Evolutionary conservation across 352 stramenopile species (phyloP).

Genomic region (Phytopythium oedochilum): DNA sequence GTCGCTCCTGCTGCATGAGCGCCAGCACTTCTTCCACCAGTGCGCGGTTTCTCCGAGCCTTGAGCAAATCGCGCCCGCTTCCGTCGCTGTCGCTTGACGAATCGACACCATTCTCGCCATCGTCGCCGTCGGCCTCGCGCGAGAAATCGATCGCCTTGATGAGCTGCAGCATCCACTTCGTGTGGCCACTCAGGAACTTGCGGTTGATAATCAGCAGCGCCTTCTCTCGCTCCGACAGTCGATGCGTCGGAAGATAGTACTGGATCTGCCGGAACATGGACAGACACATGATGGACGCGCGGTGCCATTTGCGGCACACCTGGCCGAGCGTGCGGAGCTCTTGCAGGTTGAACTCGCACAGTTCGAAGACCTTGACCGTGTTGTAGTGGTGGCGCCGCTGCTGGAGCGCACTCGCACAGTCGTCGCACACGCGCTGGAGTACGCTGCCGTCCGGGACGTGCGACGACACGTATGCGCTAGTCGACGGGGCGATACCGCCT

Average conservation of each 20-base stretch:
- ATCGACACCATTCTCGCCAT: background rate
- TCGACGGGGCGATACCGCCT: constrained; percentile 7
- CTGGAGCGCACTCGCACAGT: constrained; percentile 73
- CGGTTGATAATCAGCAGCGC: constrained; percentile 76
- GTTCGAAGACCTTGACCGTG: constrained; percentile 80
- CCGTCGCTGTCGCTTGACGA: constrained; percentile 3
- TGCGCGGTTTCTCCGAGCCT: constrained; percentile 16
- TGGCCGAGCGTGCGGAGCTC: constrained; percentile 69
- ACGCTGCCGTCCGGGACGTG: constrained; percentile 65
- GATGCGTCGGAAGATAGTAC: constrained; percentile 80
- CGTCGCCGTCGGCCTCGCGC: constrained; percentile 42
- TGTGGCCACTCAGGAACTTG: constrained; percentile 68
- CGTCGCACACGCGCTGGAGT: constrained; percentile 78
- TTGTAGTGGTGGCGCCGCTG: constrained; percentile 85
- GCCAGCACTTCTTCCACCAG: constrained; percentile 58
- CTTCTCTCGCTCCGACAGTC: constrained; percentile 67
- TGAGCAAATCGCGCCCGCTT: constrained; percentile 1
- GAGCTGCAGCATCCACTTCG: constrained; percentile 83
- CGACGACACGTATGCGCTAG: constrained; percentile 31
- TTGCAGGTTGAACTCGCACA: constrained; percentile 76
- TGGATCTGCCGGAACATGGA: constrained; percentile 88
- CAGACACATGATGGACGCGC: constrained; percentile 84
- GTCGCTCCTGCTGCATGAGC: constrained; percentile 57
- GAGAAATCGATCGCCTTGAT: constrained; percentile 80
- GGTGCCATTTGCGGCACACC: constrained; percentile 84